Base-by-base conservation (phyloP, 345 rosid species). In the Gossypium stocksii region DNA sequence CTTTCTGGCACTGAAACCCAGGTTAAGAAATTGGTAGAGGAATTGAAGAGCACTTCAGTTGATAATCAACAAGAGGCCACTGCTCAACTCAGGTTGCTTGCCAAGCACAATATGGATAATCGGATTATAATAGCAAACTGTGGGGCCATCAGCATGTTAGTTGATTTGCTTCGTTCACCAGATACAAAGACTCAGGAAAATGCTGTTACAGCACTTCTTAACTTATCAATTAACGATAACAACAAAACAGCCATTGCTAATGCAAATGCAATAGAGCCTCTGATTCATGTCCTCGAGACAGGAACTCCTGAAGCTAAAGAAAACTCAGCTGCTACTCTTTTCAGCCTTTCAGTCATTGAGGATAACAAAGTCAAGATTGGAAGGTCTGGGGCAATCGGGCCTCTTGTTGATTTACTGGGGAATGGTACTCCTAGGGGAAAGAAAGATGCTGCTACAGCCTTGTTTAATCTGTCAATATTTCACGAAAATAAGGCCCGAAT, bases 191-290 rank as follows among this genome's bases (percentile, higher is more conserved):
- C 86, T 75, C 97, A 91, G 83, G 98, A 88, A 25, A 84, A 93
- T 77, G 89, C 97, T 54, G 98, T 90, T 59, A 93, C 99, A 4
- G 89, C 94, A 54, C 97, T 95, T 68, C 97, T 95, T 62, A 95
- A 95, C 82, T 78, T 93, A 66, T 90, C 99, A 10, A 87, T 95
- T 63, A 91, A 88, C 29, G 90, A 88, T 75, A 95, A 87, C 84
- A 93, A 91, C 83, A 95, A 93, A 82, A 75, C 85, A 12, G 80
- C 84, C 27, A 93, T 95, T 65, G 91, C 88, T 15, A 86, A 86
- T 64, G 93, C 93, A 23, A 87, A 85, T 75, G 96, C 97, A 17
- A 90, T 93, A 61, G 86, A 83, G 43, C 94, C 93, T 29, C 85
- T 95, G 76, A 86, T 95, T 68, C 85, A 91, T 71, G 97, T 93